A percentile compares a stretch with the other conserved stretches of the same genome.
phyloP scores from a whole-genome alignment of 345 rosid species.

The Eutrema japonicum region DNA sequence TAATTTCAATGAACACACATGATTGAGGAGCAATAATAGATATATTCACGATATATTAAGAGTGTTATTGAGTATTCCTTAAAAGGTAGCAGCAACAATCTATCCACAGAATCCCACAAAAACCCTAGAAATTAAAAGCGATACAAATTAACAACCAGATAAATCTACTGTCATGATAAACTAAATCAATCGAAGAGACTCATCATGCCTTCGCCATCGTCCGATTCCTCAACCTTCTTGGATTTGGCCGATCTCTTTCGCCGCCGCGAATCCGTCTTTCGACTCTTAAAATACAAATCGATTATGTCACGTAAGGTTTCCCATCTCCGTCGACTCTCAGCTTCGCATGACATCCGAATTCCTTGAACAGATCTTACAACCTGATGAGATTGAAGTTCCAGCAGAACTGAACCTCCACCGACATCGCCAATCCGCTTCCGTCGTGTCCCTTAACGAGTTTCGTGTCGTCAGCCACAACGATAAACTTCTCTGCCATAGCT shows the following conservation, averaged over 20 bases:
- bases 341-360: slow-evolving; percentile 71
- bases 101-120: not conserved
- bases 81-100: not conserved
- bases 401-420: slow-evolving; percentile 93
- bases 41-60: not conserved
- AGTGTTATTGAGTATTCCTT: not conserved
- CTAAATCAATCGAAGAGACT: no score
- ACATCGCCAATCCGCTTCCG: slow-evolving; percentile 93
- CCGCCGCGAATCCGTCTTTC: slow-evolving; percentile 74
- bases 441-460: no score
- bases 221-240: slow-evolving; percentile 41
- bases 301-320: slow-evolving; percentile 82
- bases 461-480: no score
- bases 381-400: slow-evolving; percentile 87
- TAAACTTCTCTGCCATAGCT: no score
- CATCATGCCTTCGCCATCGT: slow-evolving; percentile 40
- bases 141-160: not conserved
- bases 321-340: slow-evolving; percentile 66
- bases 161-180: no score
- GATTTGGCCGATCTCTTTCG: slow-evolving; percentile 59
- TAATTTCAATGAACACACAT: no score
- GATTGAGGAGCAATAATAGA: not conserved
- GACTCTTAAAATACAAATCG: slow-evolving; percentile 86
- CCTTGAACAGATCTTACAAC: slow-evolving; percentile 71
- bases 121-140: not conserved